These are phyloP conservation scores for Trichoderma asperelloides DNA, from an alignment of 495 filamentous ascomycete species.

Conservation along the genomic window DNA sequence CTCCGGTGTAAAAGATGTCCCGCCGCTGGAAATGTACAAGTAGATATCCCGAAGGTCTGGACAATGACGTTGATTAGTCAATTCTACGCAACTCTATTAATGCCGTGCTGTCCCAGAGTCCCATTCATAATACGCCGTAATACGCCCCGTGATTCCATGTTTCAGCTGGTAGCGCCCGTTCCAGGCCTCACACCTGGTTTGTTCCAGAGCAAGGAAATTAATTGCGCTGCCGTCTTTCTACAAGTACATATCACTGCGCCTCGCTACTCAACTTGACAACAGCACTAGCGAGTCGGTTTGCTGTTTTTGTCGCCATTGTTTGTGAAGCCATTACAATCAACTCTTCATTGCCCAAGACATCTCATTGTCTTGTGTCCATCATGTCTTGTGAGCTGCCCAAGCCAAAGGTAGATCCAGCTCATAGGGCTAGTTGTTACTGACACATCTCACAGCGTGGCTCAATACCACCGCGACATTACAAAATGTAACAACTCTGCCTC, in stretches of 20 bases:
- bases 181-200: background rate
- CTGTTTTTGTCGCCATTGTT: background rate
- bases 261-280: background rate
- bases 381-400: slow-evolving; percentile 6
- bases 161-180: background rate
- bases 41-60: background rate
- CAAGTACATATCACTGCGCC: background rate
- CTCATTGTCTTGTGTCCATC: background rate
- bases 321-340: too few relatives aligned
- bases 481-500: slow-evolving; percentile 51
- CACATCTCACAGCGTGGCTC: slow-evolving; percentile 25
- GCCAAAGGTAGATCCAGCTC: background rate
- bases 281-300: background rate
- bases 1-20: background rate
- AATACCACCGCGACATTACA: slow-evolving; percentile 35
- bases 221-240: background rate
- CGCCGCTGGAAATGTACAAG: background rate
- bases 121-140: background rate
- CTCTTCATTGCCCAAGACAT: too few relatives aligned
- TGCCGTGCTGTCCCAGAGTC: background rate
- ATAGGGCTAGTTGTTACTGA: background rate
- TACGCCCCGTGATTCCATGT: background rate
- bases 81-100: background rate
- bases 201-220: background rate
- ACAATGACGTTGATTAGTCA: background rate